Evolutionary conservation across 2,329 filamentous ascomycete species (phyloP), one percentile per base, ranked within the genome.

Genomic region (Ascomycota sp.): DNA sequence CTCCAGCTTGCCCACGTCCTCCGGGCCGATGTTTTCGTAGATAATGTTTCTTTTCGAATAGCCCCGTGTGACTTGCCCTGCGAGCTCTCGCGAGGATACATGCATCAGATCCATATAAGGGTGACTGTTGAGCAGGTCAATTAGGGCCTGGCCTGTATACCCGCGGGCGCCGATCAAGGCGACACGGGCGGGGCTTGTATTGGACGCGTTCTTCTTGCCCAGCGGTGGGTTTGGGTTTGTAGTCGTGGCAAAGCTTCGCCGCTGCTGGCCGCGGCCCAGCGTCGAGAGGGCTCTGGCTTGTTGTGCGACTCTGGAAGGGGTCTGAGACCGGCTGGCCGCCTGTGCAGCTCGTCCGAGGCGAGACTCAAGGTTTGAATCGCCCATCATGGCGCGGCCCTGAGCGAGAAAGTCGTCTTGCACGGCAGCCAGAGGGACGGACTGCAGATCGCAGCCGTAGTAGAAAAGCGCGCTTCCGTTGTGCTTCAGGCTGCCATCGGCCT

Each of bases 11-110:
- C 73, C 71, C 9, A 93, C 75, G 40, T 95, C 86, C 39, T 95
- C 86, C 6, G 82, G 69, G 32, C 69, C 74, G 27, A 95, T 62
- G 50, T 83, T 93, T 53, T 93, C 82, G 54, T 98, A 98, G 37
- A 72, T 81, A 40, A 98, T 80, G 36, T 91, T 73, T 38, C 78
- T 72, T 67, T 94, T 95, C 44, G 70, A 72, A 52, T 98, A 98
- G 20, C 83, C 85, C 52, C 86, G 62, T 13, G 95, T 69, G 52
- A 80, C 73, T 57, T 89, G 75, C 24, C 89, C 89, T 5, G 69
- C 75, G 29, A 95, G 68, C 55, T 95, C 86, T 45, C 89, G 81
- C 10, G 86, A 95, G 3, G 83, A 94, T 27, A 95, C 86, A 47
- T 94, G 76, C 28, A 73, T 69, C 30, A 95, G 71, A 40, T 94